Conservation (phyloP, 1,284 basidiomycete species). For the Termitomyces sp. region DNA sequence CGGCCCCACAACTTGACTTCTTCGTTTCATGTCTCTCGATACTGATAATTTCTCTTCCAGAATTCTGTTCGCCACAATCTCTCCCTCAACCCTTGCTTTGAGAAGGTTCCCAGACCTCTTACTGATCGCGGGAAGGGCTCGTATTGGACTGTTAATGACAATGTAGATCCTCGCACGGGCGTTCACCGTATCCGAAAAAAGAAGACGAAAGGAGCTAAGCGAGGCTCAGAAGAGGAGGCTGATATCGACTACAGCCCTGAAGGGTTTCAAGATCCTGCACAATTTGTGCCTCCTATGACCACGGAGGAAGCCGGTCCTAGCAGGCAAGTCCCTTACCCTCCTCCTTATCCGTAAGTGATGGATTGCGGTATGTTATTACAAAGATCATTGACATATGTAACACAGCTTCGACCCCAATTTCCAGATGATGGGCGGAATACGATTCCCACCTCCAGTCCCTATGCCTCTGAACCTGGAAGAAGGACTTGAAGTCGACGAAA, state of each 20-base stretch:
- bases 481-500: conserved; percentile 65
- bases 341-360: conserved; percentile 46
- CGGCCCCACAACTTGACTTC: conserved; percentile 23
- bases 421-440: conserved; percentile 57
- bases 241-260: conserved; percentile 59
- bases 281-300: conserved; percentile 53
- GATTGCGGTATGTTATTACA: conserved; percentile 10
- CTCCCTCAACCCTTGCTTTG: conserved; percentile 89
- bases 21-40: conserved; percentile 14
- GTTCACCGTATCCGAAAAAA: conserved; percentile 82
- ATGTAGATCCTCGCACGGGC: conserved; percentile 79
- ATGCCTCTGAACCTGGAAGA: conserved; percentile 56
- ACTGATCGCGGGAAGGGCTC: conserved; percentile 86
- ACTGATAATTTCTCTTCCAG: conserved; percentile 34
- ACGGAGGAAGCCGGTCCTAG: conserved; percentile 55
- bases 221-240: conserved; percentile 47
- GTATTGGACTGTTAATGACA: conserved; percentile 85
- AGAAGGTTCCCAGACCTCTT: conserved; percentile 84
- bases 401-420: conserved; percentile 64
- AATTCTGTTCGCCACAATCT: conserved; percentile 95
- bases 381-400: conserved; percentile 12
- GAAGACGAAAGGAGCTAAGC: conserved; percentile 54
- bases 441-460: conserved; percentile 49
- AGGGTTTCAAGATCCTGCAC: conserved; percentile 48
- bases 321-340: conserved; percentile 48